These are phyloP conservation scores for Erythrophleum fordii DNA, from an alignment of 306 rosid species.

Conservation along the genomic window DNA sequence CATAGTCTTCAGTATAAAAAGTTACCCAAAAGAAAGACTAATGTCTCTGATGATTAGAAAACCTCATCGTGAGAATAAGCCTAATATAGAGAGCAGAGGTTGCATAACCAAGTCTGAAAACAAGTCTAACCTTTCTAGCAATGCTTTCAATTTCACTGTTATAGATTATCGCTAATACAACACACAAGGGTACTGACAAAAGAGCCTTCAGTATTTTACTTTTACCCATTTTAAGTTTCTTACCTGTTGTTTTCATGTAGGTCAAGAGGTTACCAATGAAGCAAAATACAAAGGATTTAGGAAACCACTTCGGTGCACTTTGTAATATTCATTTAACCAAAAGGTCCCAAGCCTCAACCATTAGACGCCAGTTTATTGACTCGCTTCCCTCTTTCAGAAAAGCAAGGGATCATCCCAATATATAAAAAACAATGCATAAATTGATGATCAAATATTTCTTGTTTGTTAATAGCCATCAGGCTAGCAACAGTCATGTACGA, in stretches of 20 bases:
- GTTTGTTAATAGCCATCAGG: slow-evolving; percentile 5
- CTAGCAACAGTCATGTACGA: neutral
- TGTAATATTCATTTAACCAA: neutral
- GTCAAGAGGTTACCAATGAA: neutral
- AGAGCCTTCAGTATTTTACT: neutral
- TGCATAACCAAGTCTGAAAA: slow-evolving; percentile 11
- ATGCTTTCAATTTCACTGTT: slow-evolving; percentile 2
- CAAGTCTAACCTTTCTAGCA: slow-evolving; percentile 20
- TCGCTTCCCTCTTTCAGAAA: slow-evolving; percentile 8
- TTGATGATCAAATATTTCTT: slow-evolving; percentile 10
- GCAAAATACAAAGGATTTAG: slow-evolving; percentile 9
- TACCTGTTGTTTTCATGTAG: neutral
- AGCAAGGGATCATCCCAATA: slow-evolving; percentile 1
- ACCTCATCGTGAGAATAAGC: slow-evolving; percentile 30
- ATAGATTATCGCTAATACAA: slow-evolving; percentile 1
- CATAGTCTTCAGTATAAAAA: slow-evolving; percentile 25
- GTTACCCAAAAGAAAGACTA: slow-evolving; percentile 33
- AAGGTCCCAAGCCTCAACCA: slow-evolving; percentile 11
- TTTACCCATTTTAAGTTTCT: neutral
- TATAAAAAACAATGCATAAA: neutral
- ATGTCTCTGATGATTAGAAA: slow-evolving; percentile 35
- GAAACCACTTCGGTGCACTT: neutral
- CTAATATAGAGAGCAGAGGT: slow-evolving; percentile 20
- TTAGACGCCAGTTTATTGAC: neutral
- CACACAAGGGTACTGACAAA: neutral